Evolutionary conservation across 306 rosid species (phyloP), one percentile per base, ranked within the genome.

Genomic region (Medicago arabica): DNA sequence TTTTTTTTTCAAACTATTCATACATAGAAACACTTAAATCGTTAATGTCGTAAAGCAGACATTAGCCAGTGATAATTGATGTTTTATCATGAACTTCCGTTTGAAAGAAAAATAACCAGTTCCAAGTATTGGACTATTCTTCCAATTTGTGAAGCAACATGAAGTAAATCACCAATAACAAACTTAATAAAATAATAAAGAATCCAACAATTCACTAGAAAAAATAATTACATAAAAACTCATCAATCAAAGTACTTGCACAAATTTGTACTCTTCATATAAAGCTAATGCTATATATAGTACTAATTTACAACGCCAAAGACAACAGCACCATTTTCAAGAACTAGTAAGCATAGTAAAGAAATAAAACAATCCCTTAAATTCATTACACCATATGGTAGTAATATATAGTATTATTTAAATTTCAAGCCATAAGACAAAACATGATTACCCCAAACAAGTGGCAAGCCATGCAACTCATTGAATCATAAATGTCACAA

Each of bases 401-500:
- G n/a, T n/a, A n/a, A n/a, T n/a, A n/a, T n/a, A 62, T 47, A 38
- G 9, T 50, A 50, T 50, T 17, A 17, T 53, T 17, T 53, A 17
- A 53, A 71, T 16, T 72, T 65, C 16, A 23, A 23, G 47, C 25
- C 76, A 36, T 74, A 72, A 83, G 23, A 58, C 36, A 71, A 75
- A 75, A 58, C 81, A 66, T 17, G 39, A 75, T 54, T 51, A 69
- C 46, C 46, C 47, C 66, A 72, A 31, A 10, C 74, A 78, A 74
- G 75, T 55, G 18, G 47, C 34, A 83, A 11, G 61, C 13, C 10
- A 16, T 34, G 49, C 40, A 63, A 66, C 57, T 75, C 74, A 78
- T 53, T 75, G 80, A 77, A 83, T 57, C 50, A 77, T 57, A 67
- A 74, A 82, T 53, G 84, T 75, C 72, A 80, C 54, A 41, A 90